These are phyloP conservation scores for Ophiocordyceps camponoti-leonardi DNA, from an alignment of 2,329 filamentous ascomycete species.

Conservation along the genomic window DNA sequence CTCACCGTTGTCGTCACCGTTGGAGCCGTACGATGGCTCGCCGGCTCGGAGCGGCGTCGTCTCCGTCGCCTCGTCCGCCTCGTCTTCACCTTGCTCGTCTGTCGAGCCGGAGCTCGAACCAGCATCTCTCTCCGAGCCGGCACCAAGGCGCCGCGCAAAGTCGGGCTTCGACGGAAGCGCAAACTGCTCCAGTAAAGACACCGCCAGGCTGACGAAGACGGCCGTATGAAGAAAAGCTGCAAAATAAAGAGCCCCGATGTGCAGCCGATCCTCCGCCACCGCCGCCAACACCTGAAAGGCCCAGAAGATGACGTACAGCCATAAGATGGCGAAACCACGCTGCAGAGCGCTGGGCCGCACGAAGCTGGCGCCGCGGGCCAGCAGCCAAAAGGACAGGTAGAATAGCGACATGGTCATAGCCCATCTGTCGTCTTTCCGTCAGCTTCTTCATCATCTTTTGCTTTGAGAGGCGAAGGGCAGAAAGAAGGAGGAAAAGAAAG, in stretches of 20 bases:
- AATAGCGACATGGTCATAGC: constrained; percentile 71
- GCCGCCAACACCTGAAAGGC: constrained; percentile 52
- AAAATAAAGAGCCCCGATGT: constrained; percentile 62
- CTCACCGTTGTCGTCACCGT: constrained; percentile 17
- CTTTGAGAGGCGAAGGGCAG: not conserved
- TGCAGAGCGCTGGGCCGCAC: constrained; percentile 75
- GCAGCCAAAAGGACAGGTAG: constrained; percentile 67
- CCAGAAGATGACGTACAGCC: constrained; percentile 70
- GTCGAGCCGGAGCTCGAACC: not conserved
- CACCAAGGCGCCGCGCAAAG: constrained; percentile 35
- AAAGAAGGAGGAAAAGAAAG: not conserved
- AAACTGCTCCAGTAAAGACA: constrained; percentile 69
- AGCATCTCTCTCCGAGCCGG: constrained; percentile 19
- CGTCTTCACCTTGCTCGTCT: constrained; percentile 4
- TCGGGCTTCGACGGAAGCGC: constrained; percentile 53
- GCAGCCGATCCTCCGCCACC: constrained; percentile 57
- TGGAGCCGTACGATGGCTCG: constrained; percentile 16
- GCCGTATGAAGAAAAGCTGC: constrained; percentile 65
- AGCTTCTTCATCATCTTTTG: not conserved
- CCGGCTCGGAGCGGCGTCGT: constrained; percentile 32
- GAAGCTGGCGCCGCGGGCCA: constrained; percentile 61
- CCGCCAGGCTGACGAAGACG: constrained; percentile 54
- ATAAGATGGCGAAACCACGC: constrained; percentile 62
- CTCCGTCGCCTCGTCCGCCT: constrained; percentile 26
- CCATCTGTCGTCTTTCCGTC: constrained; percentile 32